These are phyloP conservation scores for Tylopilus sp. DNA, from an alignment of 768 basidiomycete species.

Conservation along the genomic window DNA sequence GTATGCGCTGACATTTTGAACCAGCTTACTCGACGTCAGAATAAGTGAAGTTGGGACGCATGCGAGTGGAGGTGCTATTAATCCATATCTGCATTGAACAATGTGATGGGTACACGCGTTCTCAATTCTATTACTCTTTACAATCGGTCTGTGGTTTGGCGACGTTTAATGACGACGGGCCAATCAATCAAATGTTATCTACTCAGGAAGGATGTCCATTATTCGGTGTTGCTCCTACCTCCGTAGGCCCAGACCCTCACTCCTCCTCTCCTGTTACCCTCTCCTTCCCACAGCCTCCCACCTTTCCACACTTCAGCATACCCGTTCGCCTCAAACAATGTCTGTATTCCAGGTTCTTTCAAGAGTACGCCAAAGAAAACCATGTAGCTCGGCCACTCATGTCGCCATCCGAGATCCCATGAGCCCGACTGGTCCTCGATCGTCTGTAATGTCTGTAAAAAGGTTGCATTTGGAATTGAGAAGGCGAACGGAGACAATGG, in stretches of 20 bases:
- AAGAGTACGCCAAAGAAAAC: slow-evolving; percentile 83
- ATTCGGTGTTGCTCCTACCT: neutral
- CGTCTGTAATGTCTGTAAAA: slow-evolving; percentile 18
- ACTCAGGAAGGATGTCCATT: neutral
- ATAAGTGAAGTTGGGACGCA: slow-evolving; percentile 19
- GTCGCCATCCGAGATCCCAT: slow-evolving; percentile 46
- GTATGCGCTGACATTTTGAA: slow-evolving; percentile 15
- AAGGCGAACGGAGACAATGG: slow-evolving; percentile 58
- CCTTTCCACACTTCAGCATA: slow-evolving; percentile 63
- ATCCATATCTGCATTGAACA: slow-evolving; percentile 6
- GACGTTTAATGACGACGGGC: too few species aligned
- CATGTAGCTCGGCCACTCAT: slow-evolving; percentile 80
- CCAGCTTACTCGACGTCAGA: slow-evolving; percentile 46
- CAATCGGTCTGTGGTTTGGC: neutral
- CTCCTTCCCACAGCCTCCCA: slow-evolving; percentile 75
- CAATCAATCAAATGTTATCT: neutral
- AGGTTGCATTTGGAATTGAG: slow-evolving; percentile 44
- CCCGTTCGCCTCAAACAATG: slow-evolving; percentile 48
- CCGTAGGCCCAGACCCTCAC: slow-evolving; percentile 61
- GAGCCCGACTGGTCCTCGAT: slow-evolving; percentile 28
- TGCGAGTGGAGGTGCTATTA: neutral
- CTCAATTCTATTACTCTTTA: neutral
- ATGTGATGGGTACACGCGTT: neutral
- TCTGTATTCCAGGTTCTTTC: slow-evolving; percentile 44
- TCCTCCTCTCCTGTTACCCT: slow-evolving; percentile 55